Conservation (phyloP, 2,329 filamentous ascomycete species). For the Colletotrichum costaricense region DNA sequence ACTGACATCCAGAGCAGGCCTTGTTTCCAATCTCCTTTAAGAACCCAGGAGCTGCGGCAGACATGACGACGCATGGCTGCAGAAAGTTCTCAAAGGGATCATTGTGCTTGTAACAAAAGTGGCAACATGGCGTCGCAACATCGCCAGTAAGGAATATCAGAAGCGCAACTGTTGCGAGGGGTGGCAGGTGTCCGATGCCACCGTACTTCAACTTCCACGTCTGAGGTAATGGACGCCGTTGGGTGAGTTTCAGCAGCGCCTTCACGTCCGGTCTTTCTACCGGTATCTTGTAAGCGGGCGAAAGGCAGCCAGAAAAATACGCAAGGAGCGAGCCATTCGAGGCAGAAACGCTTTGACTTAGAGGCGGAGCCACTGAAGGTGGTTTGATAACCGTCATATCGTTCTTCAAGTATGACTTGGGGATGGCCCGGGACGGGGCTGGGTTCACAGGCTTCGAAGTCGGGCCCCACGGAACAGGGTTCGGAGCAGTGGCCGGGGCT, state of each 20-base stretch:
- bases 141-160: conserved; percentile 31
- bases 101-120: not conserved
- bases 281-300: conserved; percentile 4
- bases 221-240: not conserved
- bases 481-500: not conserved
- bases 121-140: not conserved
- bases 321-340: not conserved
- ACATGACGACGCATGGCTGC: conserved; percentile 42
- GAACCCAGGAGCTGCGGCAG: conserved; percentile 33
- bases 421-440: too few species aligned
- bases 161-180: conserved; percentile 12
- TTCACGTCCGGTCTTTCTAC: conserved; percentile 25
- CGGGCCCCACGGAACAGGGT: not conserved
- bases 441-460: not conserved
- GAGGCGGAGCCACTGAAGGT: too few species aligned
- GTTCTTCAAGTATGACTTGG: too few species aligned
- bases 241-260: conserved; percentile 19
- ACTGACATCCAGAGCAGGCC: conserved; percentile 47
- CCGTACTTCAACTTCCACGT: conserved; percentile 6
- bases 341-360: too few species aligned
- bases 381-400: too few species aligned
- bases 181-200: conserved; percentile 7
- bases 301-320: conserved; percentile 6
- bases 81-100: not conserved
- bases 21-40: conserved; percentile 36